A percentile compares a stretch with the other conserved stretches of the same genome.
Evolutionary conservation across 345 rosid genomes (phyloP).

Genomic region (Lenwebbia sp.): DNA sequence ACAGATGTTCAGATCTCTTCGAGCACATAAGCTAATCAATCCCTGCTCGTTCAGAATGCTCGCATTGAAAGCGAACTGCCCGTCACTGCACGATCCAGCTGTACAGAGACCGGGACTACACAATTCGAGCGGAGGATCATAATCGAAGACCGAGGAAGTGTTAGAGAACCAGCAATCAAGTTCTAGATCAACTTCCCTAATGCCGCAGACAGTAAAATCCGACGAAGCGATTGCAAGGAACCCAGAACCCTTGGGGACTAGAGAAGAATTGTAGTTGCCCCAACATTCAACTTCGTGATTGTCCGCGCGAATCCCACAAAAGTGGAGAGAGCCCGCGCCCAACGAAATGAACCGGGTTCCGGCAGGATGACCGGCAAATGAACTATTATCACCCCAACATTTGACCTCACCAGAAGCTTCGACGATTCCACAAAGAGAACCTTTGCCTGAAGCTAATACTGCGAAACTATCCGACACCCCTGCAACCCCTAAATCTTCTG

Average conservation of each 20-base stretch:
- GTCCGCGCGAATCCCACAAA: constrained; percentile 77
- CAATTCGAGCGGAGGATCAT: constrained; percentile 73
- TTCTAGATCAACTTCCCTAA: constrained; percentile 75
- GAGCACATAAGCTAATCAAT: constrained; percentile 56
- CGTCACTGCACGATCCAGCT: constrained; percentile 37
- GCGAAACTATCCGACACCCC: constrained; percentile 23
- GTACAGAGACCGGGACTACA: constrained; percentile 82
- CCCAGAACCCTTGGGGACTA: constrained; percentile 60
- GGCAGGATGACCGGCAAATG: constrained; percentile 12
- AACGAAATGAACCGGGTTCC: constrained; percentile 41
- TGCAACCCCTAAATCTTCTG: constrained; percentile 29
- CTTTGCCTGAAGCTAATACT: constrained; percentile 46
- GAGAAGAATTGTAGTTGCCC: constrained; percentile 62
- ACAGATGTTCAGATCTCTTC: constrained; percentile 62
- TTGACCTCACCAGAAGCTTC: constrained; percentile 33
- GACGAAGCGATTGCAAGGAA: constrained; percentile 84
- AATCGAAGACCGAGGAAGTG: constrained; percentile 30
- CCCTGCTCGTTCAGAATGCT: constrained; percentile 69
- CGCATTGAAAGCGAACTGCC: constrained; percentile 76
- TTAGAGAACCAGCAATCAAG: constrained; percentile 74
- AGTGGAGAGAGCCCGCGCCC: constrained; percentile 67
- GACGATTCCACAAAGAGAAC: constrained; percentile 48
- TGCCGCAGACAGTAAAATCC: constrained; percentile 67
- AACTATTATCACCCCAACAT: constrained; percentile 60
- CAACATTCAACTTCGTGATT: constrained; percentile 78